Conservation (phyloP, 2,329 filamentous ascomycete genomes). For the Cladosporium sp. region DNA sequence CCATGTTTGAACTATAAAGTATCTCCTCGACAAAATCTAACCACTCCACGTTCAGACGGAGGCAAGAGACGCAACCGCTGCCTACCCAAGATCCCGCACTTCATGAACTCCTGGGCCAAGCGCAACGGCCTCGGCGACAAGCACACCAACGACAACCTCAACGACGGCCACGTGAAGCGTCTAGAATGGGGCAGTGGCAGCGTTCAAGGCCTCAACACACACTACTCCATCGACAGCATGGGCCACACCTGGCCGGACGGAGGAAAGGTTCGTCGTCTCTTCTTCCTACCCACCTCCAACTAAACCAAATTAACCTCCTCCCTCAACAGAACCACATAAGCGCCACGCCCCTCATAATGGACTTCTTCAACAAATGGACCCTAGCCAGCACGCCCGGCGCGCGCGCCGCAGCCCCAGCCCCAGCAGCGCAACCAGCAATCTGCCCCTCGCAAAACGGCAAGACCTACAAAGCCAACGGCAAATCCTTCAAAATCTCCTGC, state of each 20-base stretch:
- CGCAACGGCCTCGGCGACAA: constrained; percentile 26
- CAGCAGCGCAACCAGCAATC: not conserved
- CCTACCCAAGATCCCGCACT: constrained; percentile 22
- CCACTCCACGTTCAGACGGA: too few relatives aligned
- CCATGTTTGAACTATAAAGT: too few relatives aligned
- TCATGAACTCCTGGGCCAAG: constrained; percentile 32
- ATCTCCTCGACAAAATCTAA: too few relatives aligned
- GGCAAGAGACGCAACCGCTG: constrained; percentile 24
- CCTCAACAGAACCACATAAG: not conserved
- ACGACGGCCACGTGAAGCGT: constrained; percentile 21
- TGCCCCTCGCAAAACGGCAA: constrained; percentile 3
- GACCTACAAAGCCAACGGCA: not conserved
- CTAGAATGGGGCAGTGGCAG: constrained; percentile 23
- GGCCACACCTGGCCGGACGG: constrained; percentile 34
- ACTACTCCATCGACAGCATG: constrained; percentile 33
- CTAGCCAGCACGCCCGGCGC: constrained; percentile 1
- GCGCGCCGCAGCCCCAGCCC: not conserved
- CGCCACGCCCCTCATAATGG: constrained; percentile 11
- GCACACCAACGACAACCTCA: constrained; percentile 19
- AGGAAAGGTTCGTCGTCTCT: not conserved
- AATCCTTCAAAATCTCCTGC: constrained; percentile 6
- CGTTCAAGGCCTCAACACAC: constrained; percentile 30
- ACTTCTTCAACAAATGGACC: constrained; percentile 14
- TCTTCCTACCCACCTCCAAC: not conserved
- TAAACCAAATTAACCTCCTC: not conserved